A percentile compares a stretch with the other conserved stretches of the same genome.
Conservation (phyloP, 2,329 filamentous ascomycete genomes). For the Talaromyces amestolkiae region DNA sequence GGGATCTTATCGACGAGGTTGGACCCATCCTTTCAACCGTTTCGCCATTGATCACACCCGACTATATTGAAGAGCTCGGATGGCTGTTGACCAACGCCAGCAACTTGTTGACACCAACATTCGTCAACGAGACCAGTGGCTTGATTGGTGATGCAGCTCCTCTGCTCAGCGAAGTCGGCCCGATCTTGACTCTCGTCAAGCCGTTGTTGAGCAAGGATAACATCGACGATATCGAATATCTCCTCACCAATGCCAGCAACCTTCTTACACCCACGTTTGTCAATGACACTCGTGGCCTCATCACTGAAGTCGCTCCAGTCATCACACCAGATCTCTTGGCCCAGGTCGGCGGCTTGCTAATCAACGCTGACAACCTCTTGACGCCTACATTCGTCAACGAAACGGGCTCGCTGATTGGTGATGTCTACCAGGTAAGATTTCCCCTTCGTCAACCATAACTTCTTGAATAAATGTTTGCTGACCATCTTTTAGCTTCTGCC, state of each 20-base stretch:
- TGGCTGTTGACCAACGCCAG: constrained; percentile 22
- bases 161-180: constrained; percentile 5
- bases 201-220: constrained; percentile 15
- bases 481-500: constrained; percentile 29
- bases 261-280: constrained; percentile 28
- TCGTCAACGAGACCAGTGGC: constrained; percentile 27
- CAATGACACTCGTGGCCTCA: constrained; percentile 25
- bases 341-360: constrained; percentile 26
- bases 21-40: constrained; percentile 23
- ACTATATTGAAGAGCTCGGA: constrained; percentile 13
- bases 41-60: constrained; percentile 11
- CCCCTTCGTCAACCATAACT: background rate
- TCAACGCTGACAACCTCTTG: constrained; percentile 32
- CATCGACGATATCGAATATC: constrained; percentile 17
- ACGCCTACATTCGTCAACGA: constrained; percentile 33
- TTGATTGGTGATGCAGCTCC: constrained; percentile 22
- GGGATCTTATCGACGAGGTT: constrained; percentile 9
- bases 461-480: constrained; percentile 11
- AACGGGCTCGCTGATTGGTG: constrained; percentile 24
- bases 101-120: constrained; percentile 26
- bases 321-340: constrained; percentile 28
- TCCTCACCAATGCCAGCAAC: constrained; percentile 23
- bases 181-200: constrained; percentile 11
- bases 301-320: constrained; percentile 26
- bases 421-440: constrained; percentile 29